Base-by-base conservation (phyloP, 2,329 filamentous ascomycete genomes). In the Pseudogymnoascus sp. region DNA sequence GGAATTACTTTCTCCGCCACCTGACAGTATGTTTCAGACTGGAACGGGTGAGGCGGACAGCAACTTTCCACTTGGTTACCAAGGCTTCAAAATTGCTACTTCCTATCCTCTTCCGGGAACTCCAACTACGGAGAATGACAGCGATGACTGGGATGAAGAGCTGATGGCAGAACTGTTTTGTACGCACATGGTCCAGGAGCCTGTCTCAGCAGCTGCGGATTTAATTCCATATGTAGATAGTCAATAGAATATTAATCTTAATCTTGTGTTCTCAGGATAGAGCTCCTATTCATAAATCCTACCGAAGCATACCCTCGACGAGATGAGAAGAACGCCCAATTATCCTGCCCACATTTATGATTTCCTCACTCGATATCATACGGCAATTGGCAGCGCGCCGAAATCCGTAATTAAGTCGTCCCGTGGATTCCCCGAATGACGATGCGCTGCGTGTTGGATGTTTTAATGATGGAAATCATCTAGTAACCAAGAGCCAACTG, bases 401-500 rank as follows among this genome's bases (percentile, higher is more conserved):
- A n/a, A 10, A 8, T 47, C 1, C 6, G 7, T 7, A 14, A 26
- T 47, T 24, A 47, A n/a, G 42, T 6, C 10, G 42, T 6, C 10
- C 24, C 21, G 21, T 26, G 13, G 26, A 44, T 21, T 10, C 16
- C 2, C 40, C 40, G 10, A 13, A 47, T 26, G 42, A 47, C 13
- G 6, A 47, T 26, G 14, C 6, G 6, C 24, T 29, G 24, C 14
- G 44, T 11, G 24, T 31, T 14, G 3, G 24, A 29, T 11, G 24
- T 3, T 14, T 26, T 47, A 31, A 47, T 42, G n/a, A 31, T 61
- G 21, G 7, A 61, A 61, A 47, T 61, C 59, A 26, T 61, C 59
- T 6, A 61, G 14, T 44, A 61, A 29, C 59, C 59, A 61, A 47
- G 59, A 61, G 10, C 59, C 59, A 29, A 61, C 13, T 40, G 59